Evolutionary conservation across 441 rosid species (phyloP).

Genomic region (Melastoma candidum): DNA sequence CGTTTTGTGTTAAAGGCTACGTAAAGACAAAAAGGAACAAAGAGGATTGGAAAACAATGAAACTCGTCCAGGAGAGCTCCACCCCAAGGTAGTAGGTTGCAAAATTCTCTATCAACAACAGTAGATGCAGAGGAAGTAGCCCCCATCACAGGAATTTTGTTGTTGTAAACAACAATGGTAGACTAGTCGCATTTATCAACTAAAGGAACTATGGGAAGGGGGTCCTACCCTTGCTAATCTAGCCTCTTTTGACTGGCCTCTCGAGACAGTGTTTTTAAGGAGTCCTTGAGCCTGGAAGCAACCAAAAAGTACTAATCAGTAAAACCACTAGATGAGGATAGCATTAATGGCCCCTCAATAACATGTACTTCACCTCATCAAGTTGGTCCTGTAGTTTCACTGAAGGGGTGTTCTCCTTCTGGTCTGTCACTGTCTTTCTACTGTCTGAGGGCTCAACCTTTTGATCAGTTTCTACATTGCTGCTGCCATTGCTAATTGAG

Average conservation of each 20-base stretch:
- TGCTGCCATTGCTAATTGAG: conserved; percentile 27
- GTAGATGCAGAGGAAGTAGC: too few species aligned
- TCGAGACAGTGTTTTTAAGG: conserved; percentile 67
- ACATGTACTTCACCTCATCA: conserved; percentile 64
- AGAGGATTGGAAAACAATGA: too few species aligned
- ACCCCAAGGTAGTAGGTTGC: too few species aligned
- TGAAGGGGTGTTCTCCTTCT: conserved; percentile 33
- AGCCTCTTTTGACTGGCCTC: conserved; percentile 98
- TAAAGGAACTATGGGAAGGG: not conserved
- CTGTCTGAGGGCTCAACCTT: conserved; percentile 31
- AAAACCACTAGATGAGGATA: conserved; percentile 9
- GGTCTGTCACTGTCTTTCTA: conserved; percentile 37
- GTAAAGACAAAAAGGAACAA: too few species aligned
- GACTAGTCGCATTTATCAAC: not conserved
- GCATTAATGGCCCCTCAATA: conserved; percentile 10
- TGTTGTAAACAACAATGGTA: not conserved
- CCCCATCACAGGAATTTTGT: too few species aligned
- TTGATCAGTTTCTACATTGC: conserved; percentile 26
- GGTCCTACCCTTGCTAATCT: conserved; percentile 88
- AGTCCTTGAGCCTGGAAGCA: conserved; percentile 86
- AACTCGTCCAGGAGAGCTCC: too few species aligned
- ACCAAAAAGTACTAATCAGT: conserved; percentile 22
- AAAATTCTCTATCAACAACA: too few species aligned
- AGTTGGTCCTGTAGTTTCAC: conserved; percentile 72
- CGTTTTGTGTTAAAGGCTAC: too few species aligned